These are phyloP conservation scores for Aspergillus kassunensis DNA, from an alignment of 495 filamentous ascomycete genomes.

Conservation along the genomic window DNA sequence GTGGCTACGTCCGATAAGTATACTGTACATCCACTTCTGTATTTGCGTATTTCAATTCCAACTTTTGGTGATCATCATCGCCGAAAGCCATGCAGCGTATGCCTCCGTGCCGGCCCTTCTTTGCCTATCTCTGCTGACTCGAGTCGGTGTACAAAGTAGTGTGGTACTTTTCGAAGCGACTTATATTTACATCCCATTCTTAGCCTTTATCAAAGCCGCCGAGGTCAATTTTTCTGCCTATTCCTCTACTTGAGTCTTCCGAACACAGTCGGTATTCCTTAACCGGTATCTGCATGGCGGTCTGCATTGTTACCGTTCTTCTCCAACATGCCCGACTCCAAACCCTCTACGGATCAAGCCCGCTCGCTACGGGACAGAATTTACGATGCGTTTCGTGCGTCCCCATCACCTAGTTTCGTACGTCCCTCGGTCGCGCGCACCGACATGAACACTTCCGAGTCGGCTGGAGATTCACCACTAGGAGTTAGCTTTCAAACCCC, in stretches of 20 bases:
- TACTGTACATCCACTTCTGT: background rate
- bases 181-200: background rate
- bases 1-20: background rate
- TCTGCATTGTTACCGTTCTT: background rate
- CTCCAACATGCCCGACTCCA: conserved; percentile 30
- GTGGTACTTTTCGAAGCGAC: background rate
- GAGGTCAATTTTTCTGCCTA: background rate
- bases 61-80: background rate
- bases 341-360: conserved; percentile 19
- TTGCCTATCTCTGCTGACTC: background rate
- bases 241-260: background rate
- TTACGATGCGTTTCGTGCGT: conserved; percentile 30
- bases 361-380: conserved; percentile 38
- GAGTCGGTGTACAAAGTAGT: conserved; percentile 4
- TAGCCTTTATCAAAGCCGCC: background rate
- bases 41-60: background rate
- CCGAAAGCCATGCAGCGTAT: conserved; percentile 10
- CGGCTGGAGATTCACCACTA: background rate
- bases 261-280: background rate
- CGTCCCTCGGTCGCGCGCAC: background rate
- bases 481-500: conserved; percentile 32
- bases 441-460: conserved; percentile 9
- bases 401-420: conserved; percentile 10
- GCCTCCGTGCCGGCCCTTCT: background rate
- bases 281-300: background rate